Percentiles rank a stretch among this genome's conserved stretches.
Conservation (phyloP, 2,329 filamentous ascomycete genomes). For the Colletotrichum sp. region DNA sequence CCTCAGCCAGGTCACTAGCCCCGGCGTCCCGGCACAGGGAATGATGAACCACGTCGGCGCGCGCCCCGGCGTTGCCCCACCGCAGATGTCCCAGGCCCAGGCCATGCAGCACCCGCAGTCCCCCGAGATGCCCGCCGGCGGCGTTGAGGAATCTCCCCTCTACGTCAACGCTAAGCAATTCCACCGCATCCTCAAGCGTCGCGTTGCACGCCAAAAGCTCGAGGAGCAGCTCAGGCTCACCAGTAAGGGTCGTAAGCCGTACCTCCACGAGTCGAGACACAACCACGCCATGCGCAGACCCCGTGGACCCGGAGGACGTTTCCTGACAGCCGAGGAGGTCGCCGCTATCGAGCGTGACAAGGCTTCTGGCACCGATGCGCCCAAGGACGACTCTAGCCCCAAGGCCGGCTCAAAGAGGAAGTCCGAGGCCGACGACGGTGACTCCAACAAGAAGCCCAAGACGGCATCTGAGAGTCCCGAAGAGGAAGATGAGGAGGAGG, state of each 20-base stretch:
- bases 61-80: slow-evolving; percentile 57
- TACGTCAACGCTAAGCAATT: slow-evolving; percentile 99
- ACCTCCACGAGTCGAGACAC: slow-evolving; percentile 95
- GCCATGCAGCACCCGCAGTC: slow-evolving; percentile 74
- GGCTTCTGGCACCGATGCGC: slow-evolving; percentile 34
- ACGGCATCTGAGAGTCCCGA: slow-evolving; percentile 48
- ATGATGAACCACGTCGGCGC: slow-evolving; percentile 72
- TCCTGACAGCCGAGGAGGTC: slow-evolving; percentile 95
- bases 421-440: slow-evolving; percentile 53
- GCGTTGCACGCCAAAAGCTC: slow-evolving; percentile 89
- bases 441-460: slow-evolving; percentile 62
- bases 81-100: slow-evolving; percentile 66
- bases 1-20: slow-evolving; percentile 80
- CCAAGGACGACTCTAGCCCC: slow-evolving; percentile 21
- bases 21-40: slow-evolving; percentile 74
- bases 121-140: slow-evolving; percentile 76
- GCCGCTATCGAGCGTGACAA: slow-evolving; percentile 81
- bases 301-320: slow-evolving; percentile 90
- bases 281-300: slow-evolving; percentile 98
- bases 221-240: slow-evolving; percentile 92
- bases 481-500: slow-evolving; percentile 48
- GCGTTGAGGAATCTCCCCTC: slow-evolving; percentile 87
- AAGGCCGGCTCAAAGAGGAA: slow-evolving; percentile 64
- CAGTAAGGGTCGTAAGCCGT: slow-evolving; percentile 94
- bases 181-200: slow-evolving; percentile 92